Evolutionary conservation across 257 asterid genomes (phyloP).

Genomic region (Scutellaria barbata): DNA sequence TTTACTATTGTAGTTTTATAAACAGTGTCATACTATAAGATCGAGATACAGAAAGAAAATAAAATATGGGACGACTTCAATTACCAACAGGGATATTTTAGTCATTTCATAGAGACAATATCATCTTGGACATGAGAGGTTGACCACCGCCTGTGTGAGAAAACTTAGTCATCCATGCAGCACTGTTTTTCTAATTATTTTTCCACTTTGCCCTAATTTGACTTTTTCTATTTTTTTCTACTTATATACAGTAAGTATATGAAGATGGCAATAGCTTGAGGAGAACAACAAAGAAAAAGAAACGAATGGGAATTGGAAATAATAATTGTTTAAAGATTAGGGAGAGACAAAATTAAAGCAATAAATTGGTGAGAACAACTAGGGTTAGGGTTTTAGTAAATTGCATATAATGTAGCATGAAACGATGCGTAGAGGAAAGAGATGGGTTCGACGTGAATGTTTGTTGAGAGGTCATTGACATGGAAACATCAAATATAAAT

Average conservation of each 20-base stretch:
- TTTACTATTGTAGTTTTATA: too few relatives aligned
- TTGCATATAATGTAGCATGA: slow-evolving; percentile 43
- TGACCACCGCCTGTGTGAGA: slow-evolving; percentile 83
- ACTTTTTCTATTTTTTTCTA: slow-evolving; percentile 31
- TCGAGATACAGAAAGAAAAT: too few relatives aligned
- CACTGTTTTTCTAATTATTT: slow-evolving; percentile 23
- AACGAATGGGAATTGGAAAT: slow-evolving; percentile 23
- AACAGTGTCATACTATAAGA: too few relatives aligned
- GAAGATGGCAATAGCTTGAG: slow-evolving; percentile 39
- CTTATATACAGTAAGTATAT: background rate
- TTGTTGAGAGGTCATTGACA: slow-evolving; percentile 88
- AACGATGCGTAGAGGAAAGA: slow-evolving; percentile 48
- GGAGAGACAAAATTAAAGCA: slow-evolving; percentile 63
- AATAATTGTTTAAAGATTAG: slow-evolving; percentile 35
- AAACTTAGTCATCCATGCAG: slow-evolving; percentile 47
- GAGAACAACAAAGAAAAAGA: slow-evolving; percentile 22
- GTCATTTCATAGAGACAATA: slow-evolving; percentile 3
- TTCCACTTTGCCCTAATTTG: slow-evolving; percentile 56
- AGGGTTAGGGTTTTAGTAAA: slow-evolving; percentile 71
- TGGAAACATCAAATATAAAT: slow-evolving; percentile 42
- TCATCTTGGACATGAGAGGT: slow-evolving; percentile 39
- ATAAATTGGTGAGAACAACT: slow-evolving; percentile 62
- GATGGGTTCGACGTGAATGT: slow-evolving; percentile 87
- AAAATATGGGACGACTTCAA: too few relatives aligned
- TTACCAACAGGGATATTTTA: background rate